Conservation (phyloP, 345 rosid genomes). For the Arabidopsis thaliana region TAIR10.1 NC_003070.9:1619001-1619500, state of each 20-base stretch:
- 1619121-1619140: slow-evolving; percentile 75
- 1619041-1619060: slow-evolving; percentile 68
- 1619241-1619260: slow-evolving; percentile 53
- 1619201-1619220: slow-evolving; percentile 60
- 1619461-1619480: slow-evolving; percentile 44
- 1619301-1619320: slow-evolving; percentile 48
- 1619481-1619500: slow-evolving; percentile 6
- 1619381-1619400: slow-evolving; percentile 50
- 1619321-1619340: slow-evolving; percentile 55
- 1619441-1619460: slow-evolving; percentile 44
- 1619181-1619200: slow-evolving; percentile 74
- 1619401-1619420: slow-evolving; percentile 57
- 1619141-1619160: slow-evolving; percentile 82
- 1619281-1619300: slow-evolving; percentile 52
- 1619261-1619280: slow-evolving; percentile 57
- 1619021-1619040: slow-evolving; percentile 59
- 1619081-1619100: slow-evolving; percentile 82
- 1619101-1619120: slow-evolving; percentile 79
- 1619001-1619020: slow-evolving; percentile 57
- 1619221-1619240: slow-evolving; percentile 58
- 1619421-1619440: slow-evolving; percentile 62
- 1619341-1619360: slow-evolving; percentile 57
- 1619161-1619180: slow-evolving; percentile 73
- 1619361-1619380: slow-evolving; percentile 74
- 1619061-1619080: slow-evolving; percentile 65